Base-by-base conservation (phyloP, 2,329 filamentous ascomycete species). In the Aaosphaeria pasadenensis region DNA sequence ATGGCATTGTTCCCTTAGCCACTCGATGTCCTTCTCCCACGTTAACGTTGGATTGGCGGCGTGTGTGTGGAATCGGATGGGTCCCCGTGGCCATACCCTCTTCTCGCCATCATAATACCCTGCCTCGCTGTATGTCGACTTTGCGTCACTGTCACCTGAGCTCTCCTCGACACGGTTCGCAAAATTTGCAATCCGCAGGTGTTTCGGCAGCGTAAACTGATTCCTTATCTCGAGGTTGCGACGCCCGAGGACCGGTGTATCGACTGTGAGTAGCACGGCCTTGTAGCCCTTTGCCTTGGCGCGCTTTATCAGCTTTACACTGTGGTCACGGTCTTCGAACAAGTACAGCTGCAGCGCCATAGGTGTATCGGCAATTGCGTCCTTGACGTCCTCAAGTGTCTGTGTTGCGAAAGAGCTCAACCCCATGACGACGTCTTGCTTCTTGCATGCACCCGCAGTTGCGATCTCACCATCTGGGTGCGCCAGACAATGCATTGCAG, bases 241-340 rank as follows among this genome's bases (percentile, higher is more conserved):
- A 9, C 33, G 33, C 1, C 77, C 78, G 38, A 88, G 73, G 4
- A 77, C 77, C 69, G 80, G 86, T 0, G 84, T 88, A 63, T 89
- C 86, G 0, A 88, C 72, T 0, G 86, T 88, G 1, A 88, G 81
- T 11, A 88, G 78, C 0, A 88, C 73, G 1, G 81, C 83, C 32
- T 74, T 75, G 64, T 77, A 88, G 1, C 84, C 85, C 30, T 74
- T 75, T 1, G 67, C 72, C 59, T 79, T 80, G 1, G 84, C 86
- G n/a, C 48, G 51, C 7, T 17, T 24, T 4, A 54, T 36, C 33
- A 36, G 13, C 33, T 36, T 36, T 13, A 9, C 9, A 43, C 33
- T 36, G 33, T 36, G 33, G 9, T 36, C 33, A 9, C 33, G 9
- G 33, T 36, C 33, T 36, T 66, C 62, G 5, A 72, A 70, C 1